These are phyloP conservation scores for Cyclostephanos invisitatus DNA, from an alignment of 108 stramenopile genomes.

Conservation along the genomic window DNA sequence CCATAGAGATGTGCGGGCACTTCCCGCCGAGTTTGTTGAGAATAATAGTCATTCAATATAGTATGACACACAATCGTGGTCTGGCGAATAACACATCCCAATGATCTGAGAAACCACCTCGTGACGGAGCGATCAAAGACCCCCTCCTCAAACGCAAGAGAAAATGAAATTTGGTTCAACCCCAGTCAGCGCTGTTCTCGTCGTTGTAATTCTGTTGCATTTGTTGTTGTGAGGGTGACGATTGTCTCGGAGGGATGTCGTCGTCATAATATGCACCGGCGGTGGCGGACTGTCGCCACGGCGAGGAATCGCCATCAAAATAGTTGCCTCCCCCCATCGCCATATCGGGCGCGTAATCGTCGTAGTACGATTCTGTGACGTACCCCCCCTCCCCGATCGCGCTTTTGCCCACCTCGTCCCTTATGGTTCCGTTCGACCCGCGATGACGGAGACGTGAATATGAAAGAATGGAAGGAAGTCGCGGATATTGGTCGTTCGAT, in stretches of 20 bases:
- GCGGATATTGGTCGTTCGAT: not conserved
- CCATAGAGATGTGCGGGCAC: too few relatives aligned
- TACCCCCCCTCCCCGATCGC: conserved; percentile 21
- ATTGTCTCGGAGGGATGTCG: not conserved
- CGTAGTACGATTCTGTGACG: conserved; percentile 23
- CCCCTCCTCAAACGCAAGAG: too few relatives aligned
- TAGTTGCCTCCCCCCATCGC: not conserved
- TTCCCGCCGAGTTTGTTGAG: too few relatives aligned
- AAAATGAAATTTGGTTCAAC: not conserved
- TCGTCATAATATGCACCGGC: conserved; percentile 4
- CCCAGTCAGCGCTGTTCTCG: not conserved
- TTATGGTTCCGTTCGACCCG: not conserved
- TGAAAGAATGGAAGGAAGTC: not conserved
- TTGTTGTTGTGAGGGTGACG: conserved; percentile 12
- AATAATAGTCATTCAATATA: too few relatives aligned
- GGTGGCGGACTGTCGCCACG: conserved; percentile 11
- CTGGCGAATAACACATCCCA: too few relatives aligned
- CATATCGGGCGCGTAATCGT: conserved; percentile 36
- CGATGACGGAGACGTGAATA: not conserved
- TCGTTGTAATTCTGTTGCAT: conserved; percentile 20
- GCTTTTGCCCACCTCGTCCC: conserved; percentile 44
- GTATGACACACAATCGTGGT: too few relatives aligned
- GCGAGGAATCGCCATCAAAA: conserved; percentile 17
- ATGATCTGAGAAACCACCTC: too few relatives aligned
- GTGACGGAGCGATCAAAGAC: too few relatives aligned